Conservation (phyloP, 169 alveolate species). For the Eimeria necatrix region DNA sequence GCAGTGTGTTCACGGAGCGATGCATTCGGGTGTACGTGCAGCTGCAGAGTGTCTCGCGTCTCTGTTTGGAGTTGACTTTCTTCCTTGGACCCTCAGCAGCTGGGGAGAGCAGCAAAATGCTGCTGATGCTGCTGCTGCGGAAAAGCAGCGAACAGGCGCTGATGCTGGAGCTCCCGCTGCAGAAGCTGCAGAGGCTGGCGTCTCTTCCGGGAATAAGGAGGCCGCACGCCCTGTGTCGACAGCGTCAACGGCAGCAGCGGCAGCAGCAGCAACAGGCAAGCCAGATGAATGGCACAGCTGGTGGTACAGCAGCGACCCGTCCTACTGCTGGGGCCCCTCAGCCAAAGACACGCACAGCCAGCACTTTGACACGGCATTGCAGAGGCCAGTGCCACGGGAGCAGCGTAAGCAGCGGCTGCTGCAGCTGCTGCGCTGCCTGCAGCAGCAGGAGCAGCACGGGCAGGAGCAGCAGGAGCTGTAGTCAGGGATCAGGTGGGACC, state of each 20-base stretch:
- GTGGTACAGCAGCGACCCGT: conserved; percentile 59
- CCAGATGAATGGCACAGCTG: conserved; percentile 44
- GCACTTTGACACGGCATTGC: conserved; percentile 21
- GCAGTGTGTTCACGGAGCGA: conserved; percentile 79
- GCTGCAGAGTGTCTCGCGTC: conserved; percentile 81
- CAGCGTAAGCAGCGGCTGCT: conserved; percentile 35
- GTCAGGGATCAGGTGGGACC: not conserved
- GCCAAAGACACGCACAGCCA: not conserved
- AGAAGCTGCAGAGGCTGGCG: not conserved
- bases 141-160: not conserved
- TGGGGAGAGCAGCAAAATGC: conserved; percentile 51
- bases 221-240: conserved; percentile 5
- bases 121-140: not conserved
- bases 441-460: conserved; percentile 6
- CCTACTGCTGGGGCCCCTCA: conserved; percentile 29
- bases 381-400: conserved; percentile 22
- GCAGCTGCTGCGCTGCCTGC: conserved; percentile 5
- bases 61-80: conserved; percentile 6
- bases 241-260: not conserved
- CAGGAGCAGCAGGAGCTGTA: conserved; percentile 28
- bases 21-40: conserved; percentile 80
- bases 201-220: not conserved
- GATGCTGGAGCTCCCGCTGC: not conserved
- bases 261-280: not conserved
- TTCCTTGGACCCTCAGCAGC: conserved; percentile 33